Conservation (phyloP, 768 basidiomycete species). For the Boletus reticulatus region DNA sequence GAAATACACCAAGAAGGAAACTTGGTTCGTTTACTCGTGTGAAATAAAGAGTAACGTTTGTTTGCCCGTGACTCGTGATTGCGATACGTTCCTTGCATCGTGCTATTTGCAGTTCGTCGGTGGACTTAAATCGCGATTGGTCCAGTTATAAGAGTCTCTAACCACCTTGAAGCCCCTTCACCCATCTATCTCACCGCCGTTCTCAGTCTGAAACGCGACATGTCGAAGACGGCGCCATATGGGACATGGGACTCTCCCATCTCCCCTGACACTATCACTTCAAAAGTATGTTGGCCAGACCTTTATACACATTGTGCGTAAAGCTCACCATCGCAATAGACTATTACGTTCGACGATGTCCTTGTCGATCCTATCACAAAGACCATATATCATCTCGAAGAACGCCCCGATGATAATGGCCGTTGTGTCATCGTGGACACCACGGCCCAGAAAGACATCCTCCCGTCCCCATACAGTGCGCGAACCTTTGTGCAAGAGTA, state of each 20-base stretch:
- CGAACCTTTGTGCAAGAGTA: constrained; percentile 64
- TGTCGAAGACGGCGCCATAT: constrained; percentile 42
- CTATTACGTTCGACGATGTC: constrained; percentile 38
- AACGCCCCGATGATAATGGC: constrained; percentile 41
- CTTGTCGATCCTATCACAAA: constrained; percentile 50
- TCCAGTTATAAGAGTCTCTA: background rate
- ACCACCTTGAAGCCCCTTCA: background rate
- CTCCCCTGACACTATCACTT: constrained; percentile 45
- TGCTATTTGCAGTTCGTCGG: background rate
- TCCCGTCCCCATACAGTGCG: constrained; percentile 51
- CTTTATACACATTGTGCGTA: too few species aligned
- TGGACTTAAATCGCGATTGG: too few species aligned
- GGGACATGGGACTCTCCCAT: constrained; percentile 63
- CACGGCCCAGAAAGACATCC: constrained; percentile 40
- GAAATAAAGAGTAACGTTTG: too few species aligned
- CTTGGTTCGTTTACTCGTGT: too few species aligned
- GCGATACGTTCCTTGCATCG: background rate
- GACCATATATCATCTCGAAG: constrained; percentile 54
- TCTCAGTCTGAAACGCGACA: background rate
- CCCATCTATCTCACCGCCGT: too few species aligned
- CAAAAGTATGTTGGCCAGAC: constrained; percentile 29
- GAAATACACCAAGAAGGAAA: too few species aligned
- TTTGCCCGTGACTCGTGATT: too few species aligned
- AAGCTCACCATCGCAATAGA: constrained; percentile 10
- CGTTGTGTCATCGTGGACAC: constrained; percentile 55